Percentiles rank a stretch among this genome's conserved stretches.
These are phyloP conservation scores for Lodderomyces jiufengensis DNA, from an alignment of 1,139 yeast genomes.

Conservation along the genomic window DNA sequence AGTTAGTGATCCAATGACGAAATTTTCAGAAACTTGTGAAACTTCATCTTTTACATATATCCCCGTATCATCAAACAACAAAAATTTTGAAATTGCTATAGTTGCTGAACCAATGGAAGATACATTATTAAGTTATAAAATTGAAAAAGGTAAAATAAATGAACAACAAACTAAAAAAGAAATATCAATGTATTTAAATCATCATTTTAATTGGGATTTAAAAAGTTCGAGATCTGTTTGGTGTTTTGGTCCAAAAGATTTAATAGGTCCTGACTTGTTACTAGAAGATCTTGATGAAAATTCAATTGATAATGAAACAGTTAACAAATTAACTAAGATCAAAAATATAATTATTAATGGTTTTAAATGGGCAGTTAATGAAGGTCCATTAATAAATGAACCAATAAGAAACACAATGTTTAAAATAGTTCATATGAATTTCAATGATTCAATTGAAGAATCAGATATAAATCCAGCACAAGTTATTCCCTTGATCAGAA, in stretches of 20 bases:
- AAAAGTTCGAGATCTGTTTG: conserved; percentile 80
- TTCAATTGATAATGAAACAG: conserved; percentile 54
- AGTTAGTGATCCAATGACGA: conserved; percentile 81
- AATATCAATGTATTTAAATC: conserved; percentile 54
- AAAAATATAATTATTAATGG: conserved; percentile 67
- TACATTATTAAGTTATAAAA: conserved; percentile 47
- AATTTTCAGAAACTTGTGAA: conserved; percentile 73
- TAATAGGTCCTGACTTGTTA: conserved; percentile 54
- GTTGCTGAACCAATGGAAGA: conserved; percentile 74
- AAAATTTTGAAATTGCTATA: conserved; percentile 58
- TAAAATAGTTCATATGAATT: conserved; percentile 34
- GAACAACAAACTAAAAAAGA: conserved; percentile 29
- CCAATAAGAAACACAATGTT: conserved; percentile 71
- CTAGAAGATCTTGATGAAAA: conserved; percentile 71
- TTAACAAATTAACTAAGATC: conserved; percentile 32
- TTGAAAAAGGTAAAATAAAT: conserved; percentile 49
- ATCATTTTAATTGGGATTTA: conserved; percentile 74
- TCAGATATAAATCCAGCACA: conserved; percentile 53
- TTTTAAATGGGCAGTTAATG: conserved; percentile 76
- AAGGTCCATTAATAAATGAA: conserved; percentile 91
- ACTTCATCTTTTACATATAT: conserved; percentile 68
- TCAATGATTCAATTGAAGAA: conserved; percentile 41
- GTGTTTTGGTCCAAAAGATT: conserved; percentile 68
- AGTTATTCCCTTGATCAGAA: conserved; percentile 75
- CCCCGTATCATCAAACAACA: conserved; percentile 50